Base-by-base conservation (phyloP, 78 protist genomes). In the Fonticula alba region DNA sequence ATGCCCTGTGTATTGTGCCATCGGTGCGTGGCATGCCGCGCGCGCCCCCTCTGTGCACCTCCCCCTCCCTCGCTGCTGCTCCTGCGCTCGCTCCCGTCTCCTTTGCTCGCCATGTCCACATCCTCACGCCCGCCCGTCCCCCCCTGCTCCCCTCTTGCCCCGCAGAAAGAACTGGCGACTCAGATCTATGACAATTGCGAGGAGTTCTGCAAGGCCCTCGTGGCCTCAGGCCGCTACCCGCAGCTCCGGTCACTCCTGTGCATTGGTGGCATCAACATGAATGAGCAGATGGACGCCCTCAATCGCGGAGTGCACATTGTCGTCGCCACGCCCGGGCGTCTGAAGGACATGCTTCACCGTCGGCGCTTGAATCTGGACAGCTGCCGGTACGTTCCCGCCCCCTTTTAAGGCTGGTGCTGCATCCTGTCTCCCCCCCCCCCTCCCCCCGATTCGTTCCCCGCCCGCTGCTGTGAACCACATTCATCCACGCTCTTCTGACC, bases 311-410 rank as follows among this genome's bases (percentile, higher is more conserved):
- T 83, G 15, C 68, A 63, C 72, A 71, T 86, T 63, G 49, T 81
- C 20, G 79, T 91, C 14, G 93, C 91, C 9, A 89, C 97, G 5
- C 93, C 95, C 0, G 97, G 97, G 2, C 74, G 98, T 14, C 79
- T 92, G 26, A 36, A 73, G 41, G 95, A 89, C 49, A 41, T 84
- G 70, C 86, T 92, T 43, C 37, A 27, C 32, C 78, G 78, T 69
- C 26, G 69, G 77, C 38, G 55, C 31, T n/a, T 88, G 61, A 69
- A 26, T 60, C 74, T 89, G 33, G 67, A 73, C 66, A 20, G 78
- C 26, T 83, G 91, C 71, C 62, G 51, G 55, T 82, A 67, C 41
- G 35, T 78, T 40, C 31, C 22, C 58, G 31, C 32, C 3, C 7
- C 58, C 20, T 54, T 3, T 54, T n/a, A n/a, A n/a, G n/a, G n/a